phyloP scores from a whole-genome alignment of 1,284 basidiomycete species.

The Apiotrichum akiyoshidainum region DNA sequence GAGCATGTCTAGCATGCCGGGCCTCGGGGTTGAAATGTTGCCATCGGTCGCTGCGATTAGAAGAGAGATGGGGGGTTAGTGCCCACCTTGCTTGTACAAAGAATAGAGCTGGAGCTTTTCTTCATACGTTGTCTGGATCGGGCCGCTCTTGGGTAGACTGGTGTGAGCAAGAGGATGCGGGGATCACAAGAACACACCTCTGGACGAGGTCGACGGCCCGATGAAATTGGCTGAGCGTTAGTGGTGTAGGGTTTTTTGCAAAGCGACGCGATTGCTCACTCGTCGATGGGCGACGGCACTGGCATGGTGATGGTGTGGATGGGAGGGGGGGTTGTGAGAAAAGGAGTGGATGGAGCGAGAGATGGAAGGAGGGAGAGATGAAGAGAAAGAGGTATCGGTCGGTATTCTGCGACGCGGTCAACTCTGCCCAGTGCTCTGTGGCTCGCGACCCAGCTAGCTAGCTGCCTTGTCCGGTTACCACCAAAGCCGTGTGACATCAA shows the following conservation, averaged over 20 bases:
- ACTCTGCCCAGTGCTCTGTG: no score
- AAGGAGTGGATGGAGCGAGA: neutral
- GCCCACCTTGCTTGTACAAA: slow-evolving; percentile 85
- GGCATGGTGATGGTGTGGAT: slow-evolving; percentile 8
- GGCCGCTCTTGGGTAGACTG: slow-evolving; percentile 82
- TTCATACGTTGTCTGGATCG: slow-evolving; percentile 94
- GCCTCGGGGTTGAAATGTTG: slow-evolving; percentile 35
- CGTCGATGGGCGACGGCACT: slow-evolving; percentile 24
- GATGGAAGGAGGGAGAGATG: neutral
- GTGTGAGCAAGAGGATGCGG: neutral
- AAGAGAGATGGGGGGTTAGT: neutral
- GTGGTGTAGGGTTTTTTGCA: slow-evolving; percentile 1
- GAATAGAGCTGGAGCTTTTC: slow-evolving; percentile 95
- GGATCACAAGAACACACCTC: slow-evolving; percentile 34
- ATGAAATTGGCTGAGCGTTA: slow-evolving; percentile 66
- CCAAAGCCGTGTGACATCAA: no score
- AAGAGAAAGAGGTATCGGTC: neutral
- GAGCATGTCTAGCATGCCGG: slow-evolving; percentile 64
- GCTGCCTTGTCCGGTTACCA: no score
- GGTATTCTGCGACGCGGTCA: neutral
- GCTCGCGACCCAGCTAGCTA: neutral
- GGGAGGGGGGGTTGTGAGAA: neutral
- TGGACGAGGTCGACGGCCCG: slow-evolving; percentile 93
- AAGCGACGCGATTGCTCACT: slow-evolving; percentile 21
- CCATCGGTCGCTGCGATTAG: slow-evolving; percentile 42